Conservation (phyloP, 2,329 filamentous ascomycete genomes). For the Chaetomium olivaceum region DNA sequence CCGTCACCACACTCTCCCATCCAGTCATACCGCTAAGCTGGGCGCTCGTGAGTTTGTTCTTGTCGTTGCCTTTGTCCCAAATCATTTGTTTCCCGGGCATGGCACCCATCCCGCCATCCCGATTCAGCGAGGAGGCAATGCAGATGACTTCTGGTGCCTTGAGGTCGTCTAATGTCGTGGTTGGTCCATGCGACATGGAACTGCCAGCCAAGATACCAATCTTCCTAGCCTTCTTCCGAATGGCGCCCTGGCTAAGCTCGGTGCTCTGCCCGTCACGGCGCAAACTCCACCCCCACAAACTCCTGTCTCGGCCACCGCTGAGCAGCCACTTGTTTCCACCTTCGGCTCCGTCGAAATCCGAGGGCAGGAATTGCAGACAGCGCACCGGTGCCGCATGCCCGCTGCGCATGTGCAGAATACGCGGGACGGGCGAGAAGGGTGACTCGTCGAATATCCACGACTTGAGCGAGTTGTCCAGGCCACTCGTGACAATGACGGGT, state of each 20-base stretch:
- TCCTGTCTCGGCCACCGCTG: slow-evolving; percentile 84
- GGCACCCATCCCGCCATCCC: slow-evolving; percentile 90
- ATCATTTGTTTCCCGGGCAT: slow-evolving; percentile 75
- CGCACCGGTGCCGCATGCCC: slow-evolving; percentile 88
- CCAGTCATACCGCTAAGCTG: slow-evolving; percentile 77
- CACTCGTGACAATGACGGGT: slow-evolving; percentile 85
- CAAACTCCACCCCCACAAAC: slow-evolving; percentile 94
- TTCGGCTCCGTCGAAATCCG: slow-evolving; percentile 86
- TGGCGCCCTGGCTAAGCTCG: slow-evolving; percentile 87
- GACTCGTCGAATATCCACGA: slow-evolving; percentile 96
- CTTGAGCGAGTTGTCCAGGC: slow-evolving; percentile 88
- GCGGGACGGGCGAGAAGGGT: slow-evolving; percentile 82
- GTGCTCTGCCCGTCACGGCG: slow-evolving; percentile 91
- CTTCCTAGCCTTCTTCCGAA: slow-evolving; percentile 88
- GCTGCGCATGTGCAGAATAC: slow-evolving; percentile 80
- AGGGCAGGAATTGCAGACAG: slow-evolving; percentile 79
- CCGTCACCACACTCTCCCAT: slow-evolving; percentile 96
- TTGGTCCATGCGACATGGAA: slow-evolving; percentile 59
- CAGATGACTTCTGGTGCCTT: slow-evolving; percentile 91
- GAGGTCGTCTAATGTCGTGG: slow-evolving; percentile 68
- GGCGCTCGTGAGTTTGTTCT: slow-evolving; percentile 64
- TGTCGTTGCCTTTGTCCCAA: slow-evolving; percentile 75
- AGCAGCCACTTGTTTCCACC: slow-evolving; percentile 90
- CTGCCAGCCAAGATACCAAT: slow-evolving; percentile 66
- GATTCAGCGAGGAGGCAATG: slow-evolving; percentile 87